Conservation (phyloP, 1,284 basidiomycete species). For the Anthracocystis setariae region DNA sequence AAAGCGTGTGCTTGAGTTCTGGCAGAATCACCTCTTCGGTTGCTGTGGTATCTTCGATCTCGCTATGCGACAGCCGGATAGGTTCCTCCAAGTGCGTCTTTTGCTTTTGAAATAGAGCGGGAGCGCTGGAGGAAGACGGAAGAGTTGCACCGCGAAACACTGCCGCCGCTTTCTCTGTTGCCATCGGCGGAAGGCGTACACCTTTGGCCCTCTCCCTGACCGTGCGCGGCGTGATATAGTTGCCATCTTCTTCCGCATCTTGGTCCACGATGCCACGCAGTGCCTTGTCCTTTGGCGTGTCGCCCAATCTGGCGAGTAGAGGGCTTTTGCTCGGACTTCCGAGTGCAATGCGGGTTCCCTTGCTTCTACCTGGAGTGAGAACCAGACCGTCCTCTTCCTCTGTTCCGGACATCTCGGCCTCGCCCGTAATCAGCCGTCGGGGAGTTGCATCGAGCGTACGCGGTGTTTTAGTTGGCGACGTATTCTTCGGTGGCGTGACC, state of each 20-base stretch:
- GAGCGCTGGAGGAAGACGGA: constrained; percentile 20
- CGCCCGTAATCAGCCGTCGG: constrained; percentile 27
- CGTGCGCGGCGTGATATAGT: constrained; percentile 37
- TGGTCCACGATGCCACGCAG: constrained; percentile 27
- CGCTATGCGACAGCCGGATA: constrained; percentile 8
- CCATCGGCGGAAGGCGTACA: constrained; percentile 27
- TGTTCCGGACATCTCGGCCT: constrained; percentile 20
- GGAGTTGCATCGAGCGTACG: constrained; percentile 16
- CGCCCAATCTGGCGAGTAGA: constrained; percentile 11
- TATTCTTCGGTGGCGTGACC: constrained; percentile 18
- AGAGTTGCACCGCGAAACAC: constrained; percentile 25
- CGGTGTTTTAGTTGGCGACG: constrained; percentile 41
- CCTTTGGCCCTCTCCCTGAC: constrained; percentile 42
- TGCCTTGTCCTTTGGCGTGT: constrained; percentile 25
- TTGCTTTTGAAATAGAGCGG: constrained; percentile 1
- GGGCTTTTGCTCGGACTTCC: constrained; percentile 39
- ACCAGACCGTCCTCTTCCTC: constrained; percentile 51
- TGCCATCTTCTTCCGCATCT: constrained; percentile 44
- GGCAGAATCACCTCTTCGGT: constrained; percentile 9
- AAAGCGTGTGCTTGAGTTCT: constrained; percentile 20
- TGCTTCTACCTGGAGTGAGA: constrained; percentile 41
- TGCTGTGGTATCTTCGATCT: constrained; percentile 2
- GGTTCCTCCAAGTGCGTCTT: neutral
- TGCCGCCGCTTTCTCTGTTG: constrained; percentile 40
- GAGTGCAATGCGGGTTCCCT: constrained; percentile 31